These are phyloP conservation scores for Talaromyces nanjingensis DNA, from an alignment of 495 filamentous ascomycete species.

Conservation along the genomic window DNA sequence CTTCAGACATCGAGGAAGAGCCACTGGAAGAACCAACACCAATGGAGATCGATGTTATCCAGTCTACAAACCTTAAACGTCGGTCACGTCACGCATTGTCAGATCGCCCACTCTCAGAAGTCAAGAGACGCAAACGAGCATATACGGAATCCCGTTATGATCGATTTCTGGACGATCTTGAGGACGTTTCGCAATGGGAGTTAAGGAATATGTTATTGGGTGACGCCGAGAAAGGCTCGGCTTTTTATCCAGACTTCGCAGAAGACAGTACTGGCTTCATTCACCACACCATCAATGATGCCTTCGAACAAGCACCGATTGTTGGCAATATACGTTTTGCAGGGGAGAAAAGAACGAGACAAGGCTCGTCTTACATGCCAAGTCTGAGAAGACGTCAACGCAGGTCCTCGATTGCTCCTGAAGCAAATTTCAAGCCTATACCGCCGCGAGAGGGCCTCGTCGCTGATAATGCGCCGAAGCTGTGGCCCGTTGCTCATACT, in stretches of 20 bases:
- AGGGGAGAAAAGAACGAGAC: conserved; percentile 13
- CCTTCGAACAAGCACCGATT: conserved; percentile 26
- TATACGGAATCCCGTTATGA: conserved; percentile 1
- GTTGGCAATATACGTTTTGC: conserved; percentile 30
- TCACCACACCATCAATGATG: conserved; percentile 25
- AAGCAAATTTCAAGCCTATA: background rate
- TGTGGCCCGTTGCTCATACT: background rate
- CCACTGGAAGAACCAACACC: background rate
- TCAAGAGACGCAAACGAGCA: conserved; percentile 1
- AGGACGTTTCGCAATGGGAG: conserved; percentile 6
- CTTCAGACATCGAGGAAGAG: background rate
- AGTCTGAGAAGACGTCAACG: background rate
- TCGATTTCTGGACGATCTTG: conserved; percentile 3
- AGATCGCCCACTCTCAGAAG: background rate
- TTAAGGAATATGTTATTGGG: background rate
- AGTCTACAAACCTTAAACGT: background rate
- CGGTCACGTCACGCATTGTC: background rate
- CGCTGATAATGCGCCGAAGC: background rate
- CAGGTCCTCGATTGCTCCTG: background rate
- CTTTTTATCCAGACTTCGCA: background rate
- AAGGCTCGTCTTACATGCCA: background rate
- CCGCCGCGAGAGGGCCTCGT: background rate
- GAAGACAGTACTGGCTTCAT: conserved; percentile 22
- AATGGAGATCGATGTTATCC: background rate
- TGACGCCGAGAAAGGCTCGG: background rate